phyloP scores from a whole-genome alignment of 2,329 filamentous ascomycete genomes.

The Xylariales sp. region DNA sequence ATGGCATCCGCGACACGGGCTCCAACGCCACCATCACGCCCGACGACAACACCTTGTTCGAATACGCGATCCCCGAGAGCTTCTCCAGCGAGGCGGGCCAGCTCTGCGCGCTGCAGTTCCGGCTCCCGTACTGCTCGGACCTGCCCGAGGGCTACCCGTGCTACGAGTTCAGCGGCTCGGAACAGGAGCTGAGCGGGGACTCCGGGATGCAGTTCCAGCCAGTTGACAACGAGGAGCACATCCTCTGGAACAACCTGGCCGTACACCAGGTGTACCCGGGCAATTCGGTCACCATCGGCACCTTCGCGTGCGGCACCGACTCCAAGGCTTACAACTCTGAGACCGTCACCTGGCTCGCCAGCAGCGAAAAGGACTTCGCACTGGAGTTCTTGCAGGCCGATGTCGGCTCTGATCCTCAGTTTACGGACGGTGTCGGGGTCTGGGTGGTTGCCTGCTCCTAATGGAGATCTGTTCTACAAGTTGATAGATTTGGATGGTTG shows the following conservation, averaged over 20 bases:
- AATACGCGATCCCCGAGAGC: slow-evolving; percentile 17
- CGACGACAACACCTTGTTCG: slow-evolving; percentile 17
- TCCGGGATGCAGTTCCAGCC: slow-evolving; percentile 24
- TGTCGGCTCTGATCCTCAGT: slow-evolving; percentile 18
- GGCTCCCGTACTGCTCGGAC: slow-evolving; percentile 22
- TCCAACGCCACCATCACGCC: slow-evolving; percentile 16
- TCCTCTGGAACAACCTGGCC: slow-evolving; percentile 19
- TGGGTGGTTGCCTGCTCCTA: slow-evolving; percentile 16
- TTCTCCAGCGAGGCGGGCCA: slow-evolving; percentile 10
- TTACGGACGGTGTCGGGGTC: slow-evolving; percentile 22
- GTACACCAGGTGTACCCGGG: slow-evolving; percentile 24
- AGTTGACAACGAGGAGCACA: slow-evolving; percentile 11
- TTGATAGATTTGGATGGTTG: too few relatives aligned
- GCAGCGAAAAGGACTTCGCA: slow-evolving; percentile 20
- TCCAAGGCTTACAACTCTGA: slow-evolving; percentile 9
- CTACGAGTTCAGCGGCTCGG: slow-evolving; percentile 23
- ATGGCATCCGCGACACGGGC: slow-evolving; percentile 12
- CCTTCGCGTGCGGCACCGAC: slow-evolving; percentile 19
- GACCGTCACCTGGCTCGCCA: slow-evolving; percentile 21
- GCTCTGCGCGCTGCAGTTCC: slow-evolving; percentile 25
- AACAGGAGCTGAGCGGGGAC: slow-evolving; percentile 21
- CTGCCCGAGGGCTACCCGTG: slow-evolving; percentile 26
- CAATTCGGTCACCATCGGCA: slow-evolving; percentile 18
- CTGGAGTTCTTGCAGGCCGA: slow-evolving; percentile 25
- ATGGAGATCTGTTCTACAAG: too few relatives aligned